These are phyloP conservation scores for Nannochloropsis granulata DNA, from an alignment of 108 stramenopile species.

Conservation along the genomic window DNA sequence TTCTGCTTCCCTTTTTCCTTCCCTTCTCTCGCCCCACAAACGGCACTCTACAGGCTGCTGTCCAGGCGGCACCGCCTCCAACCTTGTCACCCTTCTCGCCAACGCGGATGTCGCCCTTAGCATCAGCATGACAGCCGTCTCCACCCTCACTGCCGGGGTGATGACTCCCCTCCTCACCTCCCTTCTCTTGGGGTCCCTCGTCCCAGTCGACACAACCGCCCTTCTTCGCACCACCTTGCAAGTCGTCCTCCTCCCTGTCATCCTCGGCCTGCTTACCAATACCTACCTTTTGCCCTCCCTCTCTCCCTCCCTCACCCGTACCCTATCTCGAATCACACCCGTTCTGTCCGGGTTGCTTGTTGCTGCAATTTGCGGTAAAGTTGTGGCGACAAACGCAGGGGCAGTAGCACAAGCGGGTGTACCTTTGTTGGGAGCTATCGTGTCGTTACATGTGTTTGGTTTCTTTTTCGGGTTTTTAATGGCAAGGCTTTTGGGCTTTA, in stretches of 20 bases:
- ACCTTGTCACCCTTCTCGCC: conserved; percentile 76
- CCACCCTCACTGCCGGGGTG: conserved; percentile 63
- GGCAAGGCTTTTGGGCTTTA: conserved; percentile 41
- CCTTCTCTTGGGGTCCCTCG: conserved; percentile 53
- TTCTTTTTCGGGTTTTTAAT: conserved; percentile 60
- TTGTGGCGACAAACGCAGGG: conserved; percentile 60
- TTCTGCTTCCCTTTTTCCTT: background rate
- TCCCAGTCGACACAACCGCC: conserved; percentile 35
- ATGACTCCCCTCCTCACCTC: conserved; percentile 69
- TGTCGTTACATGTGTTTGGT: conserved; percentile 55
- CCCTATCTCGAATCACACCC: conserved; percentile 64
- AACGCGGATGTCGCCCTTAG: conserved; percentile 82
- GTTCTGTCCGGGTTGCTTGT: conserved; percentile 52
- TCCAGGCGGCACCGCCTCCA: conserved; percentile 85
- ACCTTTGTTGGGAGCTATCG: conserved; percentile 45
- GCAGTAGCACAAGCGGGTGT: background rate
- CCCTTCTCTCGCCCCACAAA: conserved; percentile 41
- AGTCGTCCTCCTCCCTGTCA: conserved; percentile 70
- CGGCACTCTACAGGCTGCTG: conserved; percentile 59
- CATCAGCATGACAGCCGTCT: conserved; percentile 67
- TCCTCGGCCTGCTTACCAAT: conserved; percentile 57
- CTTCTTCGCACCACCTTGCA: conserved; percentile 50
- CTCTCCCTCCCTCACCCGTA: conserved; percentile 30
- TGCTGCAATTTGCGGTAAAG: conserved; percentile 72
- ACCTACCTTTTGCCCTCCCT: conserved; percentile 8